Percentiles rank a stretch among this genome's conserved stretches.
Evolutionary conservation across 805 yeast species (phyloP).

Genomic region (Saturnispora kantuleensis): DNA sequence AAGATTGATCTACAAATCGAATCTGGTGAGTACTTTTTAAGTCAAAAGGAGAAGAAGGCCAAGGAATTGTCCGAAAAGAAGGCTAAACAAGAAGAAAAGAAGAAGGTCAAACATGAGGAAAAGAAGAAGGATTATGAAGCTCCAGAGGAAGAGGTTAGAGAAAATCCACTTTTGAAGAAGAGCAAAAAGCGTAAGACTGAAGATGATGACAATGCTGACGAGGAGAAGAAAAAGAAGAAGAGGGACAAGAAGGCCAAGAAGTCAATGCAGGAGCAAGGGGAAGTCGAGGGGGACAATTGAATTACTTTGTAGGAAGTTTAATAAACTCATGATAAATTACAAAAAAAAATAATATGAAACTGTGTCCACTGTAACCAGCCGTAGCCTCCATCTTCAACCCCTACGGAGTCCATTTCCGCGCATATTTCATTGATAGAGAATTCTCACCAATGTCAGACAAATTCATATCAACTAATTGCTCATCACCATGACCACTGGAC

Average conservation of each 20-base stretch:
- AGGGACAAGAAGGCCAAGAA: slow-evolving; percentile 24
- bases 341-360: neutral
- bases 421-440: slow-evolving; percentile 3
- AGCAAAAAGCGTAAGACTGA: slow-evolving; percentile 23
- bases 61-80: slow-evolving; percentile 67
- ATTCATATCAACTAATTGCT: neutral
- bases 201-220: slow-evolving; percentile 19
- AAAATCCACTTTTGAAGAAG: slow-evolving; percentile 27
- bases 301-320: neutral
- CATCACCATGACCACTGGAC: neutral
- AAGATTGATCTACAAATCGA: slow-evolving; percentile 96
- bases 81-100: slow-evolving; percentile 64
- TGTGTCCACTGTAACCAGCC: too few relatives aligned
- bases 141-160: slow-evolving; percentile 56
- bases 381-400: neutral
- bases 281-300: slow-evolving; percentile 7
- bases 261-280: slow-evolving; percentile 21
- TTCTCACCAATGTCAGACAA: slow-evolving; percentile 7
- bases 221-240: slow-evolving; percentile 23
- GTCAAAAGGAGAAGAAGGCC: slow-evolving; percentile 69
- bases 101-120: slow-evolving; percentile 55
- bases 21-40: slow-evolving; percentile 95
- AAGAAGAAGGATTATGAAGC: slow-evolving; percentile 74
- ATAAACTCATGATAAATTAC: neutral
- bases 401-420: slow-evolving; percentile 7